Evolutionary conservation across 306 rosid species (phyloP), one percentile per base, ranked within the genome.

Genomic region (Prunus mume): DNA sequence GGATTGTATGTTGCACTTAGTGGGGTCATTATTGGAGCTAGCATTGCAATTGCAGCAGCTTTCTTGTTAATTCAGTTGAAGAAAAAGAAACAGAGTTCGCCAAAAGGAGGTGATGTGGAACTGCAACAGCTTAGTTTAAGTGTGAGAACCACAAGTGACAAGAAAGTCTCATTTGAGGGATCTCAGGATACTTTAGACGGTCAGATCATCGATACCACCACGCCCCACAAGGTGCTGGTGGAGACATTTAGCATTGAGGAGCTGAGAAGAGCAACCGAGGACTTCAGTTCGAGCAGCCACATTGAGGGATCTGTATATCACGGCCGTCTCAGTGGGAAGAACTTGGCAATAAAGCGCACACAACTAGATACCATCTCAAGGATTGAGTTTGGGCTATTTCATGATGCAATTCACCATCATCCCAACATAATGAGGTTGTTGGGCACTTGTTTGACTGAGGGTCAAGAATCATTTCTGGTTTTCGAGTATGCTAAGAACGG

Each of bases 401-500:
- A 87, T 51, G 88, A 74, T 45, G 80, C 87, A 68, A 71, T 80
- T 78, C 95, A 90, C 67, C 84, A 80, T 49, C 97, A 86, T 67
- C 98, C 98, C 34, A 94, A 89, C 92, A 86, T 94, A 70, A 73
- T 94, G 17, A 89, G 86, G 78, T 57, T 94, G 32, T 38, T 84
- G 3, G 99, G 99, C 22, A 89, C 88, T 24, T 77, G 97, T 67
- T 71, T 84, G 22, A 78, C 75, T 2, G 90, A 88, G 30, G 88
- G 84, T 49, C 75, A 76, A 52, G 91, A 90, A 34, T 92, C 96
- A 1, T 88, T 73, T 77, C 77, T 92, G 65, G 88, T 89, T 22
- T 90, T 90, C 34, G 98, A 92, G 90, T 90, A 85, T 67, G 93
- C 95, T 2, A 84, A 84, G 73, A 94, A 94, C 41, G 98, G 98